These are phyloP conservation scores for Grosmannia serpens DNA, from an alignment of 2,329 filamentous ascomycete genomes.

Conservation along the genomic window DNA sequence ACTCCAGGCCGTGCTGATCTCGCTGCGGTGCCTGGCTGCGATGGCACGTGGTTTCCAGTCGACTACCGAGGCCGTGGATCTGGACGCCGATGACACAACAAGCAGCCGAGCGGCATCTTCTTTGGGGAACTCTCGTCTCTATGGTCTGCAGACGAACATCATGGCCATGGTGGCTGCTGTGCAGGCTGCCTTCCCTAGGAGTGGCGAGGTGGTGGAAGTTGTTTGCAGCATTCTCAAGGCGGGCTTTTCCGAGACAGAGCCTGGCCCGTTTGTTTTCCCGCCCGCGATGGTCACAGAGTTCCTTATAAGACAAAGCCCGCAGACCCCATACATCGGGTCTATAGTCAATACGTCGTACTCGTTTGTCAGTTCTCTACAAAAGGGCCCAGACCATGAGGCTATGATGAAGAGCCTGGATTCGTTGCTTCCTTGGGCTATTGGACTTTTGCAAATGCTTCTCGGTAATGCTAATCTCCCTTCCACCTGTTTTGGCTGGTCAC, in stretches of 20 bases:
- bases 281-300: slow-evolving; percentile 54
- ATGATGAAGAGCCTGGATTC: slow-evolving; percentile 32
- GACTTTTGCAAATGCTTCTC: slow-evolving; percentile 50
- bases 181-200: slow-evolving; percentile 40
- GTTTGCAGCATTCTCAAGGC: slow-evolving; percentile 61
- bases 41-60: slow-evolving; percentile 64
- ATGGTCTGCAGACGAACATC: slow-evolving; percentile 32
- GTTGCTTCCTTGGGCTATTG: slow-evolving; percentile 50
- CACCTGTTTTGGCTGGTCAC: background rate
- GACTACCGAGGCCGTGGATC: slow-evolving; percentile 53
- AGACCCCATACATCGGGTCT: slow-evolving; percentile 55
- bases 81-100: slow-evolving; percentile 33
- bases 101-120: background rate
- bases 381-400: slow-evolving; percentile 30
- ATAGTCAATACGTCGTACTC: slow-evolving; percentile 62
- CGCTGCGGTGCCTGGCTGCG: slow-evolving; percentile 55
- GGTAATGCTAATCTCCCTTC: slow-evolving; percentile 25
- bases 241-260: slow-evolving; percentile 63
- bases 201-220: slow-evolving; percentile 58
- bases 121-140: slow-evolving; percentile 13
- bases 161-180: slow-evolving; percentile 34
- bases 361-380: slow-evolving; percentile 50
- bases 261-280: slow-evolving; percentile 68
- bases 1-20: slow-evolving; percentile 38
- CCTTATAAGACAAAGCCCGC: slow-evolving; percentile 44